Conservation (phyloP, 495 filamentous ascomycete genomes). For the Podospora australis region DNA sequence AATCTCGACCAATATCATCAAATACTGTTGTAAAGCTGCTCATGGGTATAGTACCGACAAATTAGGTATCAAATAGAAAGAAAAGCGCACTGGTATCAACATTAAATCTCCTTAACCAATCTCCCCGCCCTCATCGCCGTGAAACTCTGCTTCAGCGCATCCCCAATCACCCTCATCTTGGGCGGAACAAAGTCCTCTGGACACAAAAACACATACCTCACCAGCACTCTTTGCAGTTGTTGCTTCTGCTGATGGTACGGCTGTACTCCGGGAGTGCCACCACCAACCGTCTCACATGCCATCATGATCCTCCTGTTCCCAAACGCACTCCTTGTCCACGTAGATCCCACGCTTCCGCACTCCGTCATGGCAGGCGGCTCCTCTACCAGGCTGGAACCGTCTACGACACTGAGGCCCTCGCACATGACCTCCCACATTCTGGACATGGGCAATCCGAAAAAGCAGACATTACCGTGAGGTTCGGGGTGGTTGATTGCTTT, state of each 20-base stretch:
- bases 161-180: constrained; percentile 5
- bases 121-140: constrained; percentile 4
- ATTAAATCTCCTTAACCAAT: not conserved
- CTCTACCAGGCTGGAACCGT: not conserved
- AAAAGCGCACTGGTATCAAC: not conserved
- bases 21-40: too few relatives aligned
- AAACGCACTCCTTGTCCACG: constrained; percentile 3
- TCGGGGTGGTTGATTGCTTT: too few relatives aligned
- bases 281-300: constrained; percentile 6
- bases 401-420: not conserved
- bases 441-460: too few relatives aligned
- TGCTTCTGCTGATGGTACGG: too few relatives aligned
- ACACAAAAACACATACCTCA: constrained; percentile 12
- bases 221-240: not conserved
- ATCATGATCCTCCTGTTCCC: constrained; percentile 4
- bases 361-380: not conserved
- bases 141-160: constrained; percentile 2
- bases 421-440: constrained; percentile 1
- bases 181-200: constrained; percentile 6
- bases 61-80: too few relatives aligned
- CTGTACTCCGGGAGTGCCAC: too few relatives aligned
- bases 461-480: too few relatives aligned
- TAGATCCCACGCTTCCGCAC: not conserved
- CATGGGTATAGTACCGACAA: too few relatives aligned
- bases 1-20: too few relatives aligned